These are phyloP conservation scores for Acanthamoeba castellanii DNA, from an alignment of 208 protist genomes.

Conservation along the genomic window DNA sequence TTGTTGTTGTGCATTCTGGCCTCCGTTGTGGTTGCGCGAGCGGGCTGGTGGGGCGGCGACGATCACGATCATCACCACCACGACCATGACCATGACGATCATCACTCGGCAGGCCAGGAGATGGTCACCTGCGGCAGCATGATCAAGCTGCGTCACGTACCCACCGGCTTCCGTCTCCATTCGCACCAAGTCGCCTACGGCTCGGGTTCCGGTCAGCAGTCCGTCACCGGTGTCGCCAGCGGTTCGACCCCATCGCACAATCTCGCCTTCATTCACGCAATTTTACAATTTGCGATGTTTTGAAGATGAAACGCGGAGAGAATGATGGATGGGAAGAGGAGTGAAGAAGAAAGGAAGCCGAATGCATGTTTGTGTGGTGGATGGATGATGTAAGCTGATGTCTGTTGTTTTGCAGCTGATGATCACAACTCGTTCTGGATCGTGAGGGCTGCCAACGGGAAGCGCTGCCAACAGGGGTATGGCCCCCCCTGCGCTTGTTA, in stretches of 20 bases:
- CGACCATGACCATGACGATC: conserved; percentile 67
- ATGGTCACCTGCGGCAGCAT: conserved; percentile 87
- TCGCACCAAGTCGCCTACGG: conserved; percentile 87
- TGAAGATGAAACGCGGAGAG: background rate
- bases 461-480: conserved; percentile 77
- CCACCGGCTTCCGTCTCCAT: conserved; percentile 81
- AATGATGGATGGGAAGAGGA: no score
- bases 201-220: conserved; percentile 86
- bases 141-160: conserved; percentile 84
- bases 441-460: conserved; percentile 77
- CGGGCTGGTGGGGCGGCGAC: conserved; percentile 53
- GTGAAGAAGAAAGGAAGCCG: no score
- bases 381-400: background rate
- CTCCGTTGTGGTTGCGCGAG: background rate
- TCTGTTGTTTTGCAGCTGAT: conserved; percentile 21
- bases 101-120: conserved; percentile 23
- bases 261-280: background rate
- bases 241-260: background rate
- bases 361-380: background rate
- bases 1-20: background rate
- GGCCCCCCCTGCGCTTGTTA: background rate
- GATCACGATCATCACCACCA: conserved; percentile 6
- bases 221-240: conserved; percentile 85
- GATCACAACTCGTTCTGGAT: conserved; percentile 78
- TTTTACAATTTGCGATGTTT: background rate